Percentiles rank a stretch among this genome's conserved stretches.
phyloP scores from a whole-genome alignment of 441 rosid species.

The Biscutella auriculata region DNA sequence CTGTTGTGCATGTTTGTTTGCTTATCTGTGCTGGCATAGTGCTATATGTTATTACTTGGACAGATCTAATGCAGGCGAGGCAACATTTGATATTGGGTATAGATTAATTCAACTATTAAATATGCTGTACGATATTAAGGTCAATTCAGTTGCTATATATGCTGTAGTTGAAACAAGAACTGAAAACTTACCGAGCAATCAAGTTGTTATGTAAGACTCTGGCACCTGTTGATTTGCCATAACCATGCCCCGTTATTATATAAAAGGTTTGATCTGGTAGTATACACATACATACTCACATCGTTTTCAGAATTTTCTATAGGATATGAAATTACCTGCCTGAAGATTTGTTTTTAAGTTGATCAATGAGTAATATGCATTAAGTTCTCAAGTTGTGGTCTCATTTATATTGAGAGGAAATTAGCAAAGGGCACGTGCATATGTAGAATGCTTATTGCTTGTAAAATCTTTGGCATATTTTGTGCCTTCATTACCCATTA shows the following conservation, averaged over 20 bases:
- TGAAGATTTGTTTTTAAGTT: neutral
- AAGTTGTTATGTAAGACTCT: constrained; percentile 2
- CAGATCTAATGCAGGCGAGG: neutral
- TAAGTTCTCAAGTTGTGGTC: neutral
- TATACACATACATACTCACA: neutral
- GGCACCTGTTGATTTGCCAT: constrained; percentile 1
- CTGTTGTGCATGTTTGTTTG: neutral
- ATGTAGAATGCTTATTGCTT: neutral
- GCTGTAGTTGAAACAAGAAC: neutral
- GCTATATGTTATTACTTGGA: neutral
- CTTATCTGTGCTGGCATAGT: neutral
- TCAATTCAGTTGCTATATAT: neutral
- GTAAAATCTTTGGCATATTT: neutral
- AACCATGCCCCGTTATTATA: neutral
- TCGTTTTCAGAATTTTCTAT: neutral
- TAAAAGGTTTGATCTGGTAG: neutral
- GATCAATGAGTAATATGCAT: neutral
- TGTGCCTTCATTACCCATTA: neutral
- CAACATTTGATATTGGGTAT: neutral
- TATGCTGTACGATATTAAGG: neutral
- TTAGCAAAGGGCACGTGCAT: neutral
- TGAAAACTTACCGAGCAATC: neutral
- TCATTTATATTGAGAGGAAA: neutral
- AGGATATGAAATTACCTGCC: neutral
- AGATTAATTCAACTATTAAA: neutral